Evolutionary conservation across 352 stramenopile genomes (phyloP), one percentile per base, ranked within the genome.

Genomic region (Pythium guiyangense): DNA sequence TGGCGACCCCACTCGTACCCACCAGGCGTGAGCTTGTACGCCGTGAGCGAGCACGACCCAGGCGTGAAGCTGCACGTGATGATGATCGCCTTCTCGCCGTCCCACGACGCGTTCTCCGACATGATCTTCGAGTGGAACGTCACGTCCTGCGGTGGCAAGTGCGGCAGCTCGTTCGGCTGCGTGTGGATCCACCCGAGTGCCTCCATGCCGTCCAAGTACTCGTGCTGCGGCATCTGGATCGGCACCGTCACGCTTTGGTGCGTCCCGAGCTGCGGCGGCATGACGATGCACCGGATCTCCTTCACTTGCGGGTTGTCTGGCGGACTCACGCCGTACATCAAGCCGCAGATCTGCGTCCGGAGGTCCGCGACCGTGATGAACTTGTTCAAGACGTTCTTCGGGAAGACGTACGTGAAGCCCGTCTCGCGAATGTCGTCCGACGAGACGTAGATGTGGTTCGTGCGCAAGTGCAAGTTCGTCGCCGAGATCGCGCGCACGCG

Each of bases 121-220:
- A 99, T 96, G 62, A 99, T 98, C 55, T 96, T 97, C 29, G 92
- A 90, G 70, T 99, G 95, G 58, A 97, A 96, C 0, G 97, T 94
- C 39, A 99, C 95, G 71, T 99, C 97, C 58, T 95, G 77, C 27
- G 97, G 91, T 11, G 96, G 89, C 67, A 99, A 87, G 60, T 98
- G 94, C 57, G 97, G 94, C 40, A 99, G 66, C 66, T 99, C 97
- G 63, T 98, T 99, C 14, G 97, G 97, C 73, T 99, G 97, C 1
- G 98, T 99, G 79, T 99, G 98, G 54, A 99, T 97, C 96, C 97
- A 99, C 6, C 98, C 98, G 10, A 99, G 83, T 50, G 97, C 96
- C 70, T 99, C 96, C 74, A 99, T 88, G 14, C 96, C 97, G 54
- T 99, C 92, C 52, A 99, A 67, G 56, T 98, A 94, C 59, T 99